Conservation (phyloP, 2,329 filamentous ascomycete species). For the Cladosporium velox region DNA sequence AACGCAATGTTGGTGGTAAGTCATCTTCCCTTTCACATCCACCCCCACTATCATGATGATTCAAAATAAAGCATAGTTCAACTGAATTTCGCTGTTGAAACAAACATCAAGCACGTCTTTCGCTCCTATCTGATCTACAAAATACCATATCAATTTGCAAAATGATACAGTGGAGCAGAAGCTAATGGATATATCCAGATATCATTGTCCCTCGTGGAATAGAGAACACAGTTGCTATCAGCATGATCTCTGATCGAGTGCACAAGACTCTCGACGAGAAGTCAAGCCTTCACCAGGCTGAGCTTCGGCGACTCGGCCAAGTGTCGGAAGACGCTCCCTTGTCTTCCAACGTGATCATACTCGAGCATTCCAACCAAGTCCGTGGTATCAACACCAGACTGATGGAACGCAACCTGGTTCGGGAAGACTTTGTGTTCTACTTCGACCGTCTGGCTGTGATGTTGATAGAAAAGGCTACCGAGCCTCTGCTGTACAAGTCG, state of each 20-base stretch:
- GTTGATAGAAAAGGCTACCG: constrained; percentile 79
- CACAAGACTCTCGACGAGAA: constrained; percentile 84
- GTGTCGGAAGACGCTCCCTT: constrained; percentile 68
- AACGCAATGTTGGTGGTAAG: constrained; percentile 78
- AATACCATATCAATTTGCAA: constrained; percentile 3
- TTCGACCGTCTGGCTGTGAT: constrained; percentile 87
- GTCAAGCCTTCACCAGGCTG: constrained; percentile 77
- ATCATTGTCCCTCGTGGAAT: constrained; percentile 94
- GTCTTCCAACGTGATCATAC: constrained; percentile 71
- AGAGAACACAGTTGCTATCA: constrained; percentile 89
- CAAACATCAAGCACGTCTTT: constrained; percentile 39
- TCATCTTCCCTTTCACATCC: constrained; percentile 18
- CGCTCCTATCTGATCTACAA: constrained; percentile 37
- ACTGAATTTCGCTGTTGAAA: constrained; percentile 42
- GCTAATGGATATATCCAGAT: constrained; percentile 53
- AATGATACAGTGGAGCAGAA: background rate
- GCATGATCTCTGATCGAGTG: constrained; percentile 93
- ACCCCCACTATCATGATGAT: constrained; percentile 37
- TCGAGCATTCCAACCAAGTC: constrained; percentile 78
- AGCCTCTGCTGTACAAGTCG: constrained; percentile 67
- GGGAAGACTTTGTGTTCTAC: constrained; percentile 96
- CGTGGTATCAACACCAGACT: constrained; percentile 88
- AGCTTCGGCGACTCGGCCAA: constrained; percentile 73
- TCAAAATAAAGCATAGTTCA: constrained; percentile 44
- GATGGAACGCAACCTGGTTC: constrained; percentile 72